A percentile compares a stretch with the other conserved stretches of the same genome.
phyloP scores from a whole-genome alignment of 805 yeast genomes.

The Torulaspora quercuum region DNA sequence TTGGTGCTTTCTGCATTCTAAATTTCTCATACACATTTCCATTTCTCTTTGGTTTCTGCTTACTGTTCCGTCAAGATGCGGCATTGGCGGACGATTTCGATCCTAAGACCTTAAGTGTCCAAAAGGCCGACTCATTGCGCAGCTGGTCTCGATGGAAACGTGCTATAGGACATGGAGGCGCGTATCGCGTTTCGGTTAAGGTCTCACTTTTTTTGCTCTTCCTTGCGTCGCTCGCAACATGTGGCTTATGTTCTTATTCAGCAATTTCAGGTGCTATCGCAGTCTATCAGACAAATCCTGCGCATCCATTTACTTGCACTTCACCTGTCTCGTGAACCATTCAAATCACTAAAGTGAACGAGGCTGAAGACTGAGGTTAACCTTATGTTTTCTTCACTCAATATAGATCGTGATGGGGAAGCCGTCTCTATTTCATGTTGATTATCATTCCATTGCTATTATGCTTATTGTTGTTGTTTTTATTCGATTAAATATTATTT shows the following conservation, averaged over 20 bases:
- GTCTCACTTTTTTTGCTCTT: slow-evolving; percentile 32
- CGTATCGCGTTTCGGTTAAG: slow-evolving; percentile 22
- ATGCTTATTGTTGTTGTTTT: too few relatives aligned
- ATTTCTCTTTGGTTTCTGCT: slow-evolving; percentile 21
- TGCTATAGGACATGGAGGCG: slow-evolving; percentile 26
- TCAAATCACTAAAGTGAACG: too few relatives aligned
- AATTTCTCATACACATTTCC: slow-evolving; percentile 49
- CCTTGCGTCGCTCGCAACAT: slow-evolving; percentile 24
- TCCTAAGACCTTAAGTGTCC: slow-evolving; percentile 13
- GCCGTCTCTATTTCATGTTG: too few relatives aligned
- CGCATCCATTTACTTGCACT: slow-evolving; percentile 17
- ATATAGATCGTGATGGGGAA: too few relatives aligned
- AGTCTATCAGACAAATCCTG: slow-evolving; percentile 15
- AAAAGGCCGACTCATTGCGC: slow-evolving; percentile 15
- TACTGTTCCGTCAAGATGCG: slow-evolving; percentile 30
- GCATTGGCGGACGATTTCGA: slow-evolving; percentile 37
- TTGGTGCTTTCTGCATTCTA: slow-evolving; percentile 45
- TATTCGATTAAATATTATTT: too few relatives aligned
- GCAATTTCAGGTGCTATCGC: slow-evolving; percentile 17
- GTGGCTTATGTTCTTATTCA: slow-evolving; percentile 18
- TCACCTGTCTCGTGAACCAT: slow-evolving; percentile 13
- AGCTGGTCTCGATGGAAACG: slow-evolving; percentile 38
- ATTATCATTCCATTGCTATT: too few relatives aligned
- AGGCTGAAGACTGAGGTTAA: too few relatives aligned
- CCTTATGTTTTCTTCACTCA: too few relatives aligned